Percentiles rank a stretch among this genome's conserved stretches.
Evolutionary conservation across 352 stramenopile genomes (phyloP).

Genomic region (Pythium angustatum): DNA sequence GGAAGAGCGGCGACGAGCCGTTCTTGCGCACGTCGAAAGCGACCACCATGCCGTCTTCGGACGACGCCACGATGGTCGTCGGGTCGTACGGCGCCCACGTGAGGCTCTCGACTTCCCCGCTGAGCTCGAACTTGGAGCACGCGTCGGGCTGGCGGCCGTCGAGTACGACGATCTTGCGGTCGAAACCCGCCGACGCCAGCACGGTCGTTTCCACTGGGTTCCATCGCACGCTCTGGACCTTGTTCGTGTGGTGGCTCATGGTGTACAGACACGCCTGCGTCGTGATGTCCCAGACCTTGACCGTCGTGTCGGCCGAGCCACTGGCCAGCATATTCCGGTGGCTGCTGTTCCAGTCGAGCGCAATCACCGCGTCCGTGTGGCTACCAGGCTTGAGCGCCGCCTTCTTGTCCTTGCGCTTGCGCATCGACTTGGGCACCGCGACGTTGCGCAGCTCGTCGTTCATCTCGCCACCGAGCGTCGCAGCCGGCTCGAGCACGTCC

Average conservation of each 20-base stretch:
- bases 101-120: constrained; percentile 90
- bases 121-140: constrained; percentile 82
- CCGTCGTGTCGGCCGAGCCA: constrained; percentile 96
- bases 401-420: constrained; percentile 72
- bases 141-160: constrained; percentile 88
- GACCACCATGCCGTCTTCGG: constrained; percentile 94
- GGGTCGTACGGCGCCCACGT: constrained; percentile 93
- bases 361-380: constrained; percentile 98
- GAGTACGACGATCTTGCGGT: constrained; percentile 93
- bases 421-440: constrained; percentile 69
- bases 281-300: constrained; percentile 96
- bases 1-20: constrained; percentile 90
- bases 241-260: constrained; percentile 98
- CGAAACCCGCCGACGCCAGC: constrained; percentile 95
- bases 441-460: constrained; percentile 79
- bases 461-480: constrained; percentile 93
- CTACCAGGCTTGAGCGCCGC: constrained; percentile 89
- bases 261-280: constrained; percentile 94
- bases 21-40: constrained; percentile 97
- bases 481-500: constrained; percentile 96
- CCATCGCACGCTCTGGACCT: constrained; percentile 97
- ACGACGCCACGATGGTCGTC: constrained; percentile 92
- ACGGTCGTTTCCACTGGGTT: constrained; percentile 96
- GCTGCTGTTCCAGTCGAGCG: constrained; percentile 97
- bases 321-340: constrained; percentile 97